Evolutionary conservation across 2,329 filamentous ascomycete genomes (phyloP).

Genomic region (Rhynchosporium secalis): DNA sequence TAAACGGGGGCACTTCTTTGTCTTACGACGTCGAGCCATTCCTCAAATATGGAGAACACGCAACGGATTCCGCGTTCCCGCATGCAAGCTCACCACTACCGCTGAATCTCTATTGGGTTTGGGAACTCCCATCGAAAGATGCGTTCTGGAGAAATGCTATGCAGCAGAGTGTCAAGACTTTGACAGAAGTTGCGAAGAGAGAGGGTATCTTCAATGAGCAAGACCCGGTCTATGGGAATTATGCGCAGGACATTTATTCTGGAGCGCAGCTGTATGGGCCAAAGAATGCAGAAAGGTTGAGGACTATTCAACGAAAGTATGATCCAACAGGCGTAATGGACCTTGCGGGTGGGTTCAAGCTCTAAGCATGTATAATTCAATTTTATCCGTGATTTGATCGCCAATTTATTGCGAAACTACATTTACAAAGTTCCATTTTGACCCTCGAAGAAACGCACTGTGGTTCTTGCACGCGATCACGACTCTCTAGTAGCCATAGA

Average conservation of each 20-base stretch:
- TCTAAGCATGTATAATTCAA: slow-evolving; percentile 1
- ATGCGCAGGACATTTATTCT: slow-evolving; percentile 27
- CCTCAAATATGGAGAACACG: slow-evolving; percentile 35
- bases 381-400: background rate
- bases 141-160: slow-evolving; percentile 36
- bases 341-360: slow-evolving; percentile 26
- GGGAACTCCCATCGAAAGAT: slow-evolving; percentile 33
- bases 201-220: slow-evolving; percentile 35
- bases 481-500: too few species aligned
- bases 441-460: too few species aligned
- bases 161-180: slow-evolving; percentile 28
- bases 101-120: slow-evolving; percentile 38
- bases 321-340: slow-evolving; percentile 37
- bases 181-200: slow-evolving; percentile 36
- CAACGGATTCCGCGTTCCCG: slow-evolving; percentile 39
- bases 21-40: slow-evolving; percentile 40
- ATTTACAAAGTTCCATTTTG: too few species aligned
- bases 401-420: background rate
- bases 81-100: slow-evolving; percentile 34
- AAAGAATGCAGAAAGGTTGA: slow-evolving; percentile 38
- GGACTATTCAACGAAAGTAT: slow-evolving; percentile 28
- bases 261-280: slow-evolving; percentile 37
- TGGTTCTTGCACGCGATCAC: too few species aligned
- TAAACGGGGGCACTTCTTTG: slow-evolving; percentile 29
- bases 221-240: slow-evolving; percentile 13